phyloP scores from a whole-genome alignment of 345 rosid genomes.

The Aquilaria sinensis region DNA sequence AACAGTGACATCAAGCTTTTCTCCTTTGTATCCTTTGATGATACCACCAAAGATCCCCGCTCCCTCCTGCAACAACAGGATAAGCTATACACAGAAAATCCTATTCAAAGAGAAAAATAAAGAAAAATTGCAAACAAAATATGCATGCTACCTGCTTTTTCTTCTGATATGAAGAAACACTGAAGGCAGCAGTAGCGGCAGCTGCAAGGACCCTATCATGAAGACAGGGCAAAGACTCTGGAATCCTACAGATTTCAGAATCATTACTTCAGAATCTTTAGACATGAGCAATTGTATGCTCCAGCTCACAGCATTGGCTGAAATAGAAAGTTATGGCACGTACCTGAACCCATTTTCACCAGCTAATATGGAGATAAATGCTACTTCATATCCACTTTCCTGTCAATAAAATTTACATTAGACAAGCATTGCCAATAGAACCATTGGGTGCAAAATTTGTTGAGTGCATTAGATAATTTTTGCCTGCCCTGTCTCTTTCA shows the following conservation, averaged over 20 bases:
- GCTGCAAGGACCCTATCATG: slow-evolving; percentile 43
- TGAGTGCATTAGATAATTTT: too few relatives aligned
- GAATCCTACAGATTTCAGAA: slow-evolving; percentile 32
- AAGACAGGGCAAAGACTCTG: slow-evolving; percentile 44
- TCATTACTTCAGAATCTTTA: slow-evolving; percentile 6
- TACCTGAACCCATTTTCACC: slow-evolving; percentile 38
- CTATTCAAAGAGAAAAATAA: slow-evolving; percentile 2
- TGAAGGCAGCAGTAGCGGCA: slow-evolving; percentile 36
- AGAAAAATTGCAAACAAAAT: background rate
- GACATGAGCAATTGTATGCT: background rate
- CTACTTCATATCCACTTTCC: slow-evolving; percentile 51
- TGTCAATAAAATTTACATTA: slow-evolving; percentile 12
- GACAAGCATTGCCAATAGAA: slow-evolving; percentile 6
- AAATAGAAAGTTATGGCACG: slow-evolving; percentile 6
- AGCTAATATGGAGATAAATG: slow-evolving; percentile 33
- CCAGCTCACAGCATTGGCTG: background rate
- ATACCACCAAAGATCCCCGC: slow-evolving; percentile 38
- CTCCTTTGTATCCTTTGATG: slow-evolving; percentile 37
- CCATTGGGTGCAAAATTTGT: background rate
- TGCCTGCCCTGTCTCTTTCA: too few relatives aligned
- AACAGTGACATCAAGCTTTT: slow-evolving; percentile 20
- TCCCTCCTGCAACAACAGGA: slow-evolving; percentile 22
- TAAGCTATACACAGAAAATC: slow-evolving; percentile 14
- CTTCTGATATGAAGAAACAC: slow-evolving; percentile 28
- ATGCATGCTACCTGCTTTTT: slow-evolving; percentile 29